Evolutionary conservation across 2,329 filamentous ascomycete species (phyloP).

Genomic region (Knufia fluminis): DNA sequence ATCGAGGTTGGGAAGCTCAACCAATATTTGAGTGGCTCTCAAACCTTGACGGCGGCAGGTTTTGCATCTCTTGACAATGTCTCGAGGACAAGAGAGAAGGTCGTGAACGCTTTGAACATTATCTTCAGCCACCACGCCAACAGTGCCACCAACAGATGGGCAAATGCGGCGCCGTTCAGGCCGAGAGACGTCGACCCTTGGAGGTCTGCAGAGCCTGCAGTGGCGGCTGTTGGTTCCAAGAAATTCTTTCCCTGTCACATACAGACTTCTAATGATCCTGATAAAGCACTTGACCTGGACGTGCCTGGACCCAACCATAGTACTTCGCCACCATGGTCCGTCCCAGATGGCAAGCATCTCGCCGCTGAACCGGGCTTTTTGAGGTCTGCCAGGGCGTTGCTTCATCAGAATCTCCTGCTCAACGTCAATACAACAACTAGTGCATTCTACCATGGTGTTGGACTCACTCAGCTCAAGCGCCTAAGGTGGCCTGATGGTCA

Average conservation of each 20-base stretch:
- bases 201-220: neutral
- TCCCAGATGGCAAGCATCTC: too few species aligned
- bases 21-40: neutral
- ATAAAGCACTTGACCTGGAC: too few species aligned
- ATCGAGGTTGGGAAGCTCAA: neutral
- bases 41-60: too few species aligned
- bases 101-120: conserved; percentile 3
- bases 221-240: conserved; percentile 7
- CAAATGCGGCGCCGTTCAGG: neutral
- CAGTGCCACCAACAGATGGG: neutral
- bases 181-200: too few species aligned
- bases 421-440: neutral
- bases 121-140: conserved; percentile 12
- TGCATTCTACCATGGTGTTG: neutral
- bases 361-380: neutral
- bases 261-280: too few species aligned
- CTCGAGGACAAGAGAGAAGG: too few species aligned
- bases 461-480: neutral
- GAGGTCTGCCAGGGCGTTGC: neutral
- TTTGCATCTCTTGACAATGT: neutral
- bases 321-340: too few species aligned
- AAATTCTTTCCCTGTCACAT: conserved; percentile 13
- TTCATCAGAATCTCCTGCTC: neutral
- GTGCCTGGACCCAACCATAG: neutral
- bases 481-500: neutral